Evolutionary conservation across 495 filamentous ascomycete genomes (phyloP), one percentile per base, ranked within the genome.

Genomic region (Lophium mytilinum): DNA sequence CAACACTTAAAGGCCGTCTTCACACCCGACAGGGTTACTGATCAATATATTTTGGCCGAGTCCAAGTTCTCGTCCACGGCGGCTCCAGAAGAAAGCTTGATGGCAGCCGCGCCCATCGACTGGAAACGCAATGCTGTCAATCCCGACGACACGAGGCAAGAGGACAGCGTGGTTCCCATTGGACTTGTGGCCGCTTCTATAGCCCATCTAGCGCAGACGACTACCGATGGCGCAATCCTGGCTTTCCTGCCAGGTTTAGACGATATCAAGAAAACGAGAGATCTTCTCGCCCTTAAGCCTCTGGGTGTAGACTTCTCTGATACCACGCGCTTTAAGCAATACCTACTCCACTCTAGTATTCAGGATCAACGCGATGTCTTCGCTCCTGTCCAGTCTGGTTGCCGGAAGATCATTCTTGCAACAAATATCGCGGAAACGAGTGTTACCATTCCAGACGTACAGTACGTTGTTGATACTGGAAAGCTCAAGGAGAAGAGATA

Each of bases 361-460:
- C 72, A 75, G 7, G 71, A 73, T 19, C 76, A 81, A 53, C 68
- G 66, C 4, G 74, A 78, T 15, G 69, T 81, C 19, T 74, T 77
- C 56, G 66, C 69, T 2, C 62, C 72, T 5, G 65, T 75, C 9
- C 76, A 76, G 14, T 33, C 60, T 45, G 80, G 77, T 17, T 78
- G 77, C 41, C 72, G 81, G 39, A 77, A 81, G 57, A 72, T 84
- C 30, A 76, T 84, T 40, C 67, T 84, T 10, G 70, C 80, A 10
- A 84, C 81, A 0, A 81, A 84, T 59, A 78, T 84, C 50, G 80
- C 80, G 2, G 81, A 84, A 61, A 82, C 81, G 0, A 83, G 80
- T 4, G 63, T 84, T 33, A 84, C 81, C 2, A 76, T 84, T 39
- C 76, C 80, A 9, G 81, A 83, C 55, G 78, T 84, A 30, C 71